Base-by-base conservation (phyloP, 352 stramenopile species). In the Pythium dissimile region DNA sequence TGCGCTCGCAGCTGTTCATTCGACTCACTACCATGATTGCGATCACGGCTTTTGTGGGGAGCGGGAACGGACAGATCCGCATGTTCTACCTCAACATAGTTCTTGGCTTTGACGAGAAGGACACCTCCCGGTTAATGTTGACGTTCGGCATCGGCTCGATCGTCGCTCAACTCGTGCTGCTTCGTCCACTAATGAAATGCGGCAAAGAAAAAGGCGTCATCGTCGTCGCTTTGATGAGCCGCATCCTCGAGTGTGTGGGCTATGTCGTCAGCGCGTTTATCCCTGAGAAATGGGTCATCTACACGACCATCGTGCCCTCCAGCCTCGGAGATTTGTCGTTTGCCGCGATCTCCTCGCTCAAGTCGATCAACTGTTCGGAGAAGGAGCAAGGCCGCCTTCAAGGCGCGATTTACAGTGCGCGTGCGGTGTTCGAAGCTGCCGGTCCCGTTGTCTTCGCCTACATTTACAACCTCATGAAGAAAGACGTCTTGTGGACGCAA, bases 61-160 rank as follows among this genome's bases (percentile, higher is more conserved):
- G 73, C 18, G 80, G 78, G 8, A 60, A 81, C 42, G 78, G 66
- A 34, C 77, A 88, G 45, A 88, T 88, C 44, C 75, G 73, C 26
- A 69, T 77, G 18, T 92, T 88, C 65, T 90, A 80, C 58, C 66
- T 92, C 13, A 92, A 92, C 77, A 90, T 72, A 16, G 66, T 82
- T 2, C 66, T 90, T 16, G 77, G 75, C 5, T 90, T 90, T 58
- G 51, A 88, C 42, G 77, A 86, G 49, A 81, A 87, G 38, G 77
- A 86, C 46, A 80, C 75, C 2, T 70, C 78, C 4, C 72, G 67
- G 1, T 48, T 90, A 15, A 86, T 90, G 71, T 62, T 92, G 8
- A 15, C 84, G 6, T 73, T 75, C 24, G 83, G 83, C 0, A 47
- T 86, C 8, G 48, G 67, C 26, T 84, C 78, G 12, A 78, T 92